These are phyloP conservation scores for Penicillium salamii DNA, from an alignment of 495 filamentous ascomycete species.

Conservation along the genomic window DNA sequence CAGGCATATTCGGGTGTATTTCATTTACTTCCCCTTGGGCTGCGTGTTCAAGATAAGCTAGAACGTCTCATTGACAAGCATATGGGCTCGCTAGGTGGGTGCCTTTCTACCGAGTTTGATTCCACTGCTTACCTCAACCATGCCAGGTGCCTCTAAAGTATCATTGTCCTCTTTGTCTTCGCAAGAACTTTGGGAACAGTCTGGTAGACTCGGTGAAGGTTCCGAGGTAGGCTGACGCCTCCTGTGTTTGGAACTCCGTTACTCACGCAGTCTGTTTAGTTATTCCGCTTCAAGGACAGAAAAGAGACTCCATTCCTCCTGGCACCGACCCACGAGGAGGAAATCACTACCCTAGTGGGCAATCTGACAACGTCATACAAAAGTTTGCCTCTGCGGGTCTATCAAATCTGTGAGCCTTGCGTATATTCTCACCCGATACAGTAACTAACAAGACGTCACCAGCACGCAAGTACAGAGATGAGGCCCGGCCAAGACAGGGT, in stretches of 20 bases:
- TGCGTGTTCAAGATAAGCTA: conserved; percentile 84
- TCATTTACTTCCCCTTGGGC: conserved; percentile 87
- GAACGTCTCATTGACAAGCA: conserved; percentile 83
- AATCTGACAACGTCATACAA: conserved; percentile 78
- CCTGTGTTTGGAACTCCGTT: neutral
- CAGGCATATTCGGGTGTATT: conserved; percentile 87
- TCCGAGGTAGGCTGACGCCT: conserved; percentile 52
- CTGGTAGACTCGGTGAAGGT: conserved; percentile 56
- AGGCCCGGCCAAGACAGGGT: conserved; percentile 82
- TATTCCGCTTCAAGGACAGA: conserved; percentile 79
- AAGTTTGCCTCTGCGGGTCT: conserved; percentile 79
- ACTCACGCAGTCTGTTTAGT: conserved; percentile 39
- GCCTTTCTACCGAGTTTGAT: neutral
- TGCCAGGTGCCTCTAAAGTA: conserved; percentile 76
- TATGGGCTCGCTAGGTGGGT: conserved; percentile 71
- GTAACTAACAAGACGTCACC: conserved; percentile 10
- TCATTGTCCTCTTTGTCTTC: conserved; percentile 86
- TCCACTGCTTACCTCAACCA: conserved; percentile 15
- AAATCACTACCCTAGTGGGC: conserved; percentile 80
- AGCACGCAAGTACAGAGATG: conserved; percentile 94
- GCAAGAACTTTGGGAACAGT: conserved; percentile 76
- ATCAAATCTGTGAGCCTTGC: conserved; percentile 74
- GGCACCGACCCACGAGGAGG: conserved; percentile 94
- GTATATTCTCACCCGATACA: neutral
- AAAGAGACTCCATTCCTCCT: conserved; percentile 73